Percentiles rank a stretch among this genome's conserved stretches.
Evolutionary conservation across 2,329 filamentous ascomycete genomes (phyloP).

Genomic region (Kalaharituber pfeilii): DNA sequence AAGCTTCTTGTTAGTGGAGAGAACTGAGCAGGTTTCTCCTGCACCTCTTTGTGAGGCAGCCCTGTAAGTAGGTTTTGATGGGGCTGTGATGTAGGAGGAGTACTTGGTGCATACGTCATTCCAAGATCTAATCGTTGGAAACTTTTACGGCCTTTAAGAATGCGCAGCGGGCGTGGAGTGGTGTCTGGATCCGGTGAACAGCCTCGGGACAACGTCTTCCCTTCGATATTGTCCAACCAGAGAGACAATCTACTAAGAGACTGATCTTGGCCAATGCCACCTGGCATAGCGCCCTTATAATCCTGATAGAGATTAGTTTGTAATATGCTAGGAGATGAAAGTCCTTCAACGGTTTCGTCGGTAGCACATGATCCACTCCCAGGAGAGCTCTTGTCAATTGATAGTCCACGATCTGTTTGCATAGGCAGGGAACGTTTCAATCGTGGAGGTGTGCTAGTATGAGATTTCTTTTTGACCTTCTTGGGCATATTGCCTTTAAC

Average conservation of each 20-base stretch:
- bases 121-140: not conserved
- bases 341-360: too few relatives aligned
- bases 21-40: not conserved
- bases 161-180: not conserved
- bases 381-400: too few relatives aligned
- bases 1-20: not conserved
- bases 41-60: not conserved
- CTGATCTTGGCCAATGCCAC: too few relatives aligned
- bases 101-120: not conserved
- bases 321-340: too few relatives aligned
- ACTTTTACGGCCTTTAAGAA: not conserved
- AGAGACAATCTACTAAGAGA: not conserved
- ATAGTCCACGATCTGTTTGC: too few relatives aligned
- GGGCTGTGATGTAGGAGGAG: too few relatives aligned
- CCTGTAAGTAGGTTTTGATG: too few relatives aligned
- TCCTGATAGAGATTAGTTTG: too few relatives aligned
- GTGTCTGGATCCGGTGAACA: not conserved
- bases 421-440: too few relatives aligned
- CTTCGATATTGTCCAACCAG: not conserved
- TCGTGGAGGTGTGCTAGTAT: not conserved
- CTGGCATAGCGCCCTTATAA: too few relatives aligned
- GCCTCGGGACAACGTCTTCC: not conserved
- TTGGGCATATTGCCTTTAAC: not conserved
- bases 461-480: not conserved
- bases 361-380: too few relatives aligned